Percentiles rank a stretch among this genome's conserved stretches.
These are phyloP conservation scores for Sordariomycetes sp. DNA, from an alignment of 2,329 filamentous ascomycete genomes.

Conservation along the genomic window DNA sequence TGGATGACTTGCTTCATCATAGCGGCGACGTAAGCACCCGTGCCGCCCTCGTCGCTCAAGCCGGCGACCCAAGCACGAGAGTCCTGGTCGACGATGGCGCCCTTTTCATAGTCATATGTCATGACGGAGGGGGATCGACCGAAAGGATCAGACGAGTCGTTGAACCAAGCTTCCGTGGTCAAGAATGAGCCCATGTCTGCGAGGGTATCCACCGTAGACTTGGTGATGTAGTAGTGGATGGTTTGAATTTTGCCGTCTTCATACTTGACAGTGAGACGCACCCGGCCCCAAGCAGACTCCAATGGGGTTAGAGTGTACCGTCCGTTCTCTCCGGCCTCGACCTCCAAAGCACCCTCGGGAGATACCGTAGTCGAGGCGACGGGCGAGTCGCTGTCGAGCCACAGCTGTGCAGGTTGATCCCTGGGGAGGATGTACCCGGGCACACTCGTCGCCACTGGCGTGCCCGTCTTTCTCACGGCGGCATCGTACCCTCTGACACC, in stretches of 20 bases:
- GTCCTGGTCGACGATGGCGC: constrained; percentile 32
- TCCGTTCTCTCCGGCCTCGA: constrained; percentile 14
- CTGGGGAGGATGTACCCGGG: constrained; percentile 45
- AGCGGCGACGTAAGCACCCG: constrained; percentile 45
- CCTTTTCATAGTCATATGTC: constrained; percentile 43
- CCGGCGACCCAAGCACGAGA: constrained; percentile 48
- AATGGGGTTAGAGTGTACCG: constrained; percentile 34
- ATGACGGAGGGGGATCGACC: constrained; percentile 44
- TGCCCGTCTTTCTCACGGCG: constrained; percentile 29
- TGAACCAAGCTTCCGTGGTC: constrained; percentile 44
- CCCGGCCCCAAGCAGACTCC: constrained; percentile 36
- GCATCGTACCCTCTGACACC: constrained; percentile 38
- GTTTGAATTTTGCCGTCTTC: constrained; percentile 37
- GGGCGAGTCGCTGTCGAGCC: constrained; percentile 28
- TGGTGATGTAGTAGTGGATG: constrained; percentile 47
- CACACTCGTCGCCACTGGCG: constrained; percentile 40
- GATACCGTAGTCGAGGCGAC: constrained; percentile 28
- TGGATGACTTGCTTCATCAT: constrained; percentile 44
- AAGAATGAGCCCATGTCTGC: constrained; percentile 41
- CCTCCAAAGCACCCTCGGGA: constrained; percentile 25
- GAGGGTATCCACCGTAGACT: constrained; percentile 31
- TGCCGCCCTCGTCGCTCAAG: constrained; percentile 50
- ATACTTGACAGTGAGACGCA: constrained; percentile 37
- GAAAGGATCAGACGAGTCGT: constrained; percentile 42
- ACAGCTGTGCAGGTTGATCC: constrained; percentile 35